Evolutionary conservation across 2,329 filamentous ascomycete genomes (phyloP), one percentile per base, ranked within the genome.

Genomic region (Lachnellula occidentalis): DNA sequence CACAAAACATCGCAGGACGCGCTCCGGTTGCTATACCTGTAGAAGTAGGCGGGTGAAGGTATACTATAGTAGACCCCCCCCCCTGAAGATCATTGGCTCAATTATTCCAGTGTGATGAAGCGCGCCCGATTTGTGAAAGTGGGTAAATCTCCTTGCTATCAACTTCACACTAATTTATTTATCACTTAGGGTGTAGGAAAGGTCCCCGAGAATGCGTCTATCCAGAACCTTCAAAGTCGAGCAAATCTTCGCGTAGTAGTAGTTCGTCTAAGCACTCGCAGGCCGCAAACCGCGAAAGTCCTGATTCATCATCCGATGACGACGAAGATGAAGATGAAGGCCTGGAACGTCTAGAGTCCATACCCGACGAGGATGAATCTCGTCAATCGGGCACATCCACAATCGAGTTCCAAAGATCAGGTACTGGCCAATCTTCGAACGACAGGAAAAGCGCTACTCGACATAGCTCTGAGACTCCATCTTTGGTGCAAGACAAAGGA

Each of bases 11-110:
- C 87, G 92, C 58, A 84, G 94, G 63, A 97, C 94, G 43, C 81
- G 94, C 64, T 96, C 91, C 60, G 94, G 94, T 27, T 99, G 94
- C 73, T 96, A 82, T 68, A 97, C 92, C 46, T 99, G 94, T 72
- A 82, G 94, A 56, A 86, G 86, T 65, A 82, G 94, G 62, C 83
- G 94, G 70, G 92, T 97, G 50, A 97, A 87, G 78, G 83, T 85
- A 74, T 61, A 67, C 48, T 49, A 22, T 27, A 17, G 19, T 45
- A 45, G 12, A 19, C 15, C 12, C 31, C 34, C 14, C 19, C 19
- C 17, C 11, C 3, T 17, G 4, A 42, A n/a, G 22, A 37, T 47
- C 19, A 22, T 12, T 55, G 8, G 51, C 67, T 72, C 60, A 72
- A 42, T 51, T 39, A 27, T n/a, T 43, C 21, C 63, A 96, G 88